Base-by-base conservation (phyloP, 139 green algal genomes). In the Coelastrella sp. region DNA sequence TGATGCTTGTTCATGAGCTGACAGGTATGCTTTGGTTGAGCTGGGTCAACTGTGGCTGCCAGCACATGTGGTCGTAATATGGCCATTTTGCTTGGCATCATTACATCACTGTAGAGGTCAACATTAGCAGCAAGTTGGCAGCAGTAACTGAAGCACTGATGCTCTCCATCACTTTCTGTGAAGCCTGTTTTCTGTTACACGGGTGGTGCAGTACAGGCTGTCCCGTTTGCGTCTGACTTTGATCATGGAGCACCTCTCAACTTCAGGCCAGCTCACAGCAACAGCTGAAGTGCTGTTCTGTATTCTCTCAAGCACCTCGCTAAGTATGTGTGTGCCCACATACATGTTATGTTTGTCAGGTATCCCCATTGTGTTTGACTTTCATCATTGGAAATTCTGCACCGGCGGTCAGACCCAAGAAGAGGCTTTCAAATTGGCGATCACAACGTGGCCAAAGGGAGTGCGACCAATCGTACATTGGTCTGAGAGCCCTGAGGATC, bases 301-400 rank as follows among this genome's bases (percentile, higher is more conserved):
- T 47, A 47, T 47, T 47, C 32, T 47, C 32, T 47, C 32, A 47
- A 47, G 32, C 32, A 47, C 32, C 32, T 47, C 1, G 32, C 32
- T 47, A 1, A 71, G 3, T 20, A 71, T 11, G 64, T 71, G 64
- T 11, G 3, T 4, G 3, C 11, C 64, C 13, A 20, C 64, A 14
- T 20, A 20, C 64, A 71, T 71, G 64, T 71, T 14, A 71, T 71
- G 64, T 20, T 71, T 11, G 16, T 47, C 83, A 88, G 83, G 79
- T 73, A 87, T 96, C 16, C 95, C 95, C 61, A 92, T 97, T 5
- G 94, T 96, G 5, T 97, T 96, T 89, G 95, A 97, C 89, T 97
- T 97, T 80, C 95, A 97, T 85, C 95, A 97, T 89, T 91, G 95
- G 74, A 93, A 92, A 80, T 96, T 95, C 23, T 93, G 89, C 88